These are phyloP conservation scores for Magnolia officinalis DNA, from an alignment of 164 flowering plant species.

Conservation along the genomic window DNA sequence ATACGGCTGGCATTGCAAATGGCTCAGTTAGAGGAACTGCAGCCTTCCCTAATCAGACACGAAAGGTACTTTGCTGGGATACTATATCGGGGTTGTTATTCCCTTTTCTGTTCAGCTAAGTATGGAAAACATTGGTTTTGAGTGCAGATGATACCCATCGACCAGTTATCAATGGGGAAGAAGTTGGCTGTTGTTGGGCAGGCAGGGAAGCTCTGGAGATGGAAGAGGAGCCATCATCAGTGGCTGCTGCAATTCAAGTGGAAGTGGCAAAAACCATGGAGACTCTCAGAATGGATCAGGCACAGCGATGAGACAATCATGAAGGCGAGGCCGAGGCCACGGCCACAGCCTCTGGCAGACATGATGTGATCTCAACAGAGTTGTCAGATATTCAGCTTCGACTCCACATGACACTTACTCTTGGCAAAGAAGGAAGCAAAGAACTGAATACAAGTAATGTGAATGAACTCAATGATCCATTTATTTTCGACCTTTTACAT, in stretches of 20 bases:
- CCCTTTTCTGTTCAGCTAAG: background rate
- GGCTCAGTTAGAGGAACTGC: slow-evolving; percentile 56
- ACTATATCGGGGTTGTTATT: background rate
- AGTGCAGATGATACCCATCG: slow-evolving; percentile 78
- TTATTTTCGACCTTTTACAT: background rate
- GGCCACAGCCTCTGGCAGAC: slow-evolving; percentile 54
- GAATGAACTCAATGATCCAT: background rate
- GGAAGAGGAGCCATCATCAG: slow-evolving; percentile 98
- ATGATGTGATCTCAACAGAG: slow-evolving; percentile 28
- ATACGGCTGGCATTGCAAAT: slow-evolving; percentile 80
- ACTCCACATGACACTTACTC: slow-evolving; percentile 20
- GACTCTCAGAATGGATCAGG: slow-evolving; percentile 90
- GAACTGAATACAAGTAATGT: slow-evolving; percentile 36
- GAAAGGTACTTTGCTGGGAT: slow-evolving; percentile 46
- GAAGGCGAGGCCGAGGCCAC: slow-evolving; percentile 67
- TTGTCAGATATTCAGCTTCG: slow-evolving; percentile 26
- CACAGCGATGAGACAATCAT: slow-evolving; percentile 90
- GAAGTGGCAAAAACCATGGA: slow-evolving; percentile 99
- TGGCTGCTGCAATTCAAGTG: slow-evolving; percentile 95
- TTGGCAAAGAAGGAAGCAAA: slow-evolving; percentile 19
- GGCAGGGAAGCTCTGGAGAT: slow-evolving; percentile 89
- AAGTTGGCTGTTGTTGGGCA: slow-evolving; percentile 67
- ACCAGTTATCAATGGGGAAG: slow-evolving; percentile 66
- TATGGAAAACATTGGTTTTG: slow-evolving; percentile 9
- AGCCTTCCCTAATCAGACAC: slow-evolving; percentile 47